These are phyloP conservation scores for Amylostereum areolatum DNA, from an alignment of 1,284 basidiomycete genomes.

Conservation along the genomic window DNA sequence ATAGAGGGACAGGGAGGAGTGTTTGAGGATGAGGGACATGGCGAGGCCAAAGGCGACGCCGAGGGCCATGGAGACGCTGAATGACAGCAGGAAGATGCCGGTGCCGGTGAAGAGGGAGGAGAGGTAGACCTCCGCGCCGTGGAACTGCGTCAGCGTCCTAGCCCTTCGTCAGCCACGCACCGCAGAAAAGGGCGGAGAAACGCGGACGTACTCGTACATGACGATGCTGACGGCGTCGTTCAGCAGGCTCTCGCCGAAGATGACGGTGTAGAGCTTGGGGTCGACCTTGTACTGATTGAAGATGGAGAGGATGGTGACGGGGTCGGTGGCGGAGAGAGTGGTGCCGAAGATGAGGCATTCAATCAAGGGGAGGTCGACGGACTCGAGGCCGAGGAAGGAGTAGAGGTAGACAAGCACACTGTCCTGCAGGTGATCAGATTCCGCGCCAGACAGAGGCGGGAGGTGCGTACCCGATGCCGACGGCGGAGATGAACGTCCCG, in stretches of 20 bases:
- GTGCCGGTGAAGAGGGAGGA: conserved; percentile 91
- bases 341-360: conserved; percentile 98
- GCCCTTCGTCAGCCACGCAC: neutral
- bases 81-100: conserved; percentile 94
- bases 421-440: conserved; percentile 41
- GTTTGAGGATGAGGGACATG: conserved; percentile 92
- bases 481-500: conserved; percentile 94
- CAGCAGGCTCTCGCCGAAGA: conserved; percentile 95
- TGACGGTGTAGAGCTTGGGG: conserved; percentile 95
- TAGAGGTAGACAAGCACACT: conserved; percentile 95
- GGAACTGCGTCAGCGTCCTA: conserved; percentile 89
- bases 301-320: conserved; percentile 96
- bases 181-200: too few species aligned
- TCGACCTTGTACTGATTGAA: conserved; percentile 99
- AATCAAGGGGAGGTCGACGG: conserved; percentile 71
- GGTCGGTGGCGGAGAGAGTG: conserved; percentile 95
- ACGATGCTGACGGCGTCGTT: conserved; percentile 99
- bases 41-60: conserved; percentile 89
- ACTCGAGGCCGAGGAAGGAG: conserved; percentile 87
- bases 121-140: conserved; percentile 84
- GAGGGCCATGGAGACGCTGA: conserved; percentile 90
- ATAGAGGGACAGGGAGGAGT: conserved; percentile 83
- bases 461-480: conserved; percentile 82
- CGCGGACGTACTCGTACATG: conserved; percentile 93
- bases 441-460: neutral